Conservation (phyloP, 495 filamentous ascomycete species). For the Neurospora sp. region DNA sequence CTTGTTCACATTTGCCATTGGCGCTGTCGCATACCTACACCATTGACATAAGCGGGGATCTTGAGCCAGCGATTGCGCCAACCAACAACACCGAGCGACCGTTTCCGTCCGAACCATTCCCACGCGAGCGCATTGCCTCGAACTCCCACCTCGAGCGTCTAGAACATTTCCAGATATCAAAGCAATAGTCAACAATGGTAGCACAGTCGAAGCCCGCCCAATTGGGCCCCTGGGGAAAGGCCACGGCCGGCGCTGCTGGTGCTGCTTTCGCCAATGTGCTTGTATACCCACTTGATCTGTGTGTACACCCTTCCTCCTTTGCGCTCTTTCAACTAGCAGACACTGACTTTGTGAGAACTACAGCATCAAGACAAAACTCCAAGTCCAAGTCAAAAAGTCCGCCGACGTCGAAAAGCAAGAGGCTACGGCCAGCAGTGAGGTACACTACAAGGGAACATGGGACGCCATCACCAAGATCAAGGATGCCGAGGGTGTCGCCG, state of each 20-base stretch:
- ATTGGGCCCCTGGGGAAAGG: slow-evolving; percentile 88
- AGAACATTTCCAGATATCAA: neutral
- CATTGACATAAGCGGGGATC: neutral
- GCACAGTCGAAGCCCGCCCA: slow-evolving; percentile 66
- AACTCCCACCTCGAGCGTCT: neutral
- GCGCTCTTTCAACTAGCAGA: neutral
- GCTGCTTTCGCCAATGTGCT: slow-evolving; percentile 91
- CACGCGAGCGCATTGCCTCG: neutral
- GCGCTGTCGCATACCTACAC: neutral
- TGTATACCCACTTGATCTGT: slow-evolving; percentile 97
- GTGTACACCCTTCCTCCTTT: slow-evolving; percentile 23
- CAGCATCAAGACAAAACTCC: slow-evolving; percentile 92
- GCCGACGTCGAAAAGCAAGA: slow-evolving; percentile 22
- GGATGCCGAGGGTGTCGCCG: slow-evolving; percentile 66
- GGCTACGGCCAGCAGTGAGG: slow-evolving; percentile 29
- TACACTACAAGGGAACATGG: slow-evolving; percentile 75
- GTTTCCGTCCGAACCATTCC: neutral
- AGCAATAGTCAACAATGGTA: slow-evolving; percentile 46
- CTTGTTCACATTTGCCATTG: neutral
- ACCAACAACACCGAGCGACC: neutral
- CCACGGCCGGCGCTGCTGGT: slow-evolving; percentile 85
- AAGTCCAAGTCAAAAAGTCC: slow-evolving; percentile 80
- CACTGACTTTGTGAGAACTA: neutral
- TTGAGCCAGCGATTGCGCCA: neutral
- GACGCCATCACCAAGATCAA: slow-evolving; percentile 84